These are phyloP conservation scores for Trichoderma gracile DNA, from an alignment of 2,329 filamentous ascomycete species.

Conservation along the genomic window DNA sequence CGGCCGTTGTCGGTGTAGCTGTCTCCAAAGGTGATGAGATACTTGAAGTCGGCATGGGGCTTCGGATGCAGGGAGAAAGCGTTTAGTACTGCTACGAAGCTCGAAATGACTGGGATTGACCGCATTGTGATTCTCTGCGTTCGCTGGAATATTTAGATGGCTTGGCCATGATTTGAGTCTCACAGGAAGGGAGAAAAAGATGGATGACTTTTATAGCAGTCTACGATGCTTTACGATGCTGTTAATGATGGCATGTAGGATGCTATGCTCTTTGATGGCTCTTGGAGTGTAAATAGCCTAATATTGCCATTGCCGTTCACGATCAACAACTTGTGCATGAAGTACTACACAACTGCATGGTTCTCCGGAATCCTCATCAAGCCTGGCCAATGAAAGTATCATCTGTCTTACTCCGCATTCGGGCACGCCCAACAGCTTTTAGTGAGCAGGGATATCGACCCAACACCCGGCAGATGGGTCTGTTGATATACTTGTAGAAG, in stretches of 20 bases:
- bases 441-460: neutral
- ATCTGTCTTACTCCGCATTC: slow-evolving; percentile 4
- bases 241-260: neutral
- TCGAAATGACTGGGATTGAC: neutral
- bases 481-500: neutral
- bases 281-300: neutral
- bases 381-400: neutral
- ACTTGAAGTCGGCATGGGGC: slow-evolving; percentile 7
- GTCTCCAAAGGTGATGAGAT: slow-evolving; percentile 70
- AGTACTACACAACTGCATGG: too few species aligned
- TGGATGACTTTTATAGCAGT: neutral
- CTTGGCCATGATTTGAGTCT: neutral
- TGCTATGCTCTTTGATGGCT: neutral
- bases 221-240: neutral
- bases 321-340: neutral
- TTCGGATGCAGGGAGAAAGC: neutral
- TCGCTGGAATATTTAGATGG: neutral
- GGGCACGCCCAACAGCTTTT: too few species aligned
- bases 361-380: neutral
- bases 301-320: neutral
- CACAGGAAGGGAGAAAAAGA: neutral
- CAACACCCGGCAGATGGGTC: neutral
- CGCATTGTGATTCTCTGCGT: neutral
- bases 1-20: slow-evolving; percentile 75
- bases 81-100: neutral